Evolutionary conservation across 306 rosid species (phyloP), one percentile per base, ranked within the genome.

Genomic region (Dalbergia cochinchinensis): DNA sequence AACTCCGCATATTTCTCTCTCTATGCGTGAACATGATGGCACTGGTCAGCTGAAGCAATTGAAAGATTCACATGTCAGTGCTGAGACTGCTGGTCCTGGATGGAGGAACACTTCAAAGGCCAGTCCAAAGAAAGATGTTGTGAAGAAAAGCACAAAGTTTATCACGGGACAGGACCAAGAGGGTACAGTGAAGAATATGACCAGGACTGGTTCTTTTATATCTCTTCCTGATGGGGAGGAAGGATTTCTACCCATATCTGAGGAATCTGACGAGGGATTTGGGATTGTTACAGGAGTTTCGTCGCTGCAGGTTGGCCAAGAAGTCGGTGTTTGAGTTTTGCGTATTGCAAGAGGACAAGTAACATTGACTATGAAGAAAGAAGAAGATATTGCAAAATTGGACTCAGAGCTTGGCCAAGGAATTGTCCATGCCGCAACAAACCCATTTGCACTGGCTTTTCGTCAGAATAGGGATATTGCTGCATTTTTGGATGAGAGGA

Each of bases 221-320:
- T 83, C 98, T 61, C 99, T 95, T 85, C 96, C 98, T 12, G 96
- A 93, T 34, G 99, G 94, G n/a, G 97, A 95, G 86, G 99, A 95
- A 86, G 99, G 97, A 57, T 95, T 95, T 83, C 88, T 95, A 61
- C 99, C 97, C 9, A 33, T 76, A 45, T 85, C 94, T 1, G 99
- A 95, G 89, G 99, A 92, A 79, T 16, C 84, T 63, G 87, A 78
- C 42, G 92, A 86, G 26, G 97, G 98, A 81, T 92, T 91, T 82
- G 96, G 83, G 47, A 91, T 59, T 51, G 58, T 86, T 19, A 84
- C 88, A 97, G 99, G 99, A 34, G 91, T 82, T 78, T 65, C 97
- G 69, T 82, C 94, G 0, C 71, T 95, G 71, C 84, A 87, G 85
- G 71, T 85, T 55, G 98, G 93, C 74, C 99, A 90, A 87, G 97